Percentiles rank a stretch among this genome's conserved stretches.
Evolutionary conservation across 1,284 basidiomycete species (phyloP).

Genomic region (Serendipita sp.): DNA sequence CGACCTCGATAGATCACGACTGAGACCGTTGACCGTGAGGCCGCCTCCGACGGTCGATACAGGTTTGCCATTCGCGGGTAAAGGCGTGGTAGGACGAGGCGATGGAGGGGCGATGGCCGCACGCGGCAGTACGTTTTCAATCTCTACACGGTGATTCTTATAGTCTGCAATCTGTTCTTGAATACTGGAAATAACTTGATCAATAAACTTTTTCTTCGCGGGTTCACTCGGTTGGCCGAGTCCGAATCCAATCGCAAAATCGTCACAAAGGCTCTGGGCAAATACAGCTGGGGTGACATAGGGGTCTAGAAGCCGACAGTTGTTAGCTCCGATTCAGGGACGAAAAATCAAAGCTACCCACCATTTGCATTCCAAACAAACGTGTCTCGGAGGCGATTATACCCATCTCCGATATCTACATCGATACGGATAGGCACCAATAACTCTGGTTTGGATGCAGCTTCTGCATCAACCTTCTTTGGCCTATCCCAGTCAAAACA

Average conservation of each 20-base stretch:
- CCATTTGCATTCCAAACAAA: slow-evolving; percentile 95
- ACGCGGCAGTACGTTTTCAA: not conserved
- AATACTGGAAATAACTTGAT: not conserved
- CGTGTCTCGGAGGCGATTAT: slow-evolving; percentile 86
- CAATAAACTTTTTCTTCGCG: not conserved
- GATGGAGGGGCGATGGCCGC: not conserved
- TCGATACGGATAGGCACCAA: slow-evolving; percentile 91
- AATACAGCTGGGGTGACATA: slow-evolving; percentile 82
- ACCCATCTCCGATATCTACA: slow-evolving; percentile 69
- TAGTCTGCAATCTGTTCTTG: slow-evolving; percentile 70
- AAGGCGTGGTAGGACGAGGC: not conserved
- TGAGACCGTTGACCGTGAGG: not conserved
- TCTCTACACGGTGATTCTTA: slow-evolving; percentile 25
- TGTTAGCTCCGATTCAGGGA: slow-evolving; percentile 7
- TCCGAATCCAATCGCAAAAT: slow-evolving; percentile 49
- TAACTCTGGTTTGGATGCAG: slow-evolving; percentile 53
- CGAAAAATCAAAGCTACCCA: slow-evolving; percentile 24
- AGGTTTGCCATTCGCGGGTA: not conserved
- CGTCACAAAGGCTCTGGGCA: slow-evolving; percentile 81
- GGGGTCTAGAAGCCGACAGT: slow-evolving; percentile 41
- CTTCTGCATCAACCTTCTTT: slow-evolving; percentile 39
- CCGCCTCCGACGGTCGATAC: not conserved
- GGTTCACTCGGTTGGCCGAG: not conserved
- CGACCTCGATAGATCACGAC: not conserved
- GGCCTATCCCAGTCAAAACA: slow-evolving; percentile 30